Percentiles rank a stretch among this genome's conserved stretches.
Conservation (phyloP, 2,329 filamentous ascomycete genomes). For the Alternaria hordeiaustralica region DNA sequence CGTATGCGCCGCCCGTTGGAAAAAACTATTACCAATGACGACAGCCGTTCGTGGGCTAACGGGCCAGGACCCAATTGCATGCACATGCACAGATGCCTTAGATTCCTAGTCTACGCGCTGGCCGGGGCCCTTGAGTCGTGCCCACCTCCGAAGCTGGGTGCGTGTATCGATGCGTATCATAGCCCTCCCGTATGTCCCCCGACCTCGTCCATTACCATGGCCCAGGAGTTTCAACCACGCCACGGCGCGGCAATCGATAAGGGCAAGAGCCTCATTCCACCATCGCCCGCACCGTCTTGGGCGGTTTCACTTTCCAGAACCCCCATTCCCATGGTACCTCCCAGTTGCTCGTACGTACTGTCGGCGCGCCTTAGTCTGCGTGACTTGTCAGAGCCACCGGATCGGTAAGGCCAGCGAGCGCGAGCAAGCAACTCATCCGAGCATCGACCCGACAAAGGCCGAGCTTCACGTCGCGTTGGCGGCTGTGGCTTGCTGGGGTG, state of each 20-base stretch:
- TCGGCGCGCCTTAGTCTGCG: conserved; percentile 7
- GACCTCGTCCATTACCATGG: not conserved
- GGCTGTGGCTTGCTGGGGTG: conserved; percentile 30
- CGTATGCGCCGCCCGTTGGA: conserved; percentile 18
- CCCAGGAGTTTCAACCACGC: conserved; percentile 21
- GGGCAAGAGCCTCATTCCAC: conserved; percentile 19
- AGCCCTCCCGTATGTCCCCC: not conserved
- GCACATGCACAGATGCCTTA: conserved; percentile 21
- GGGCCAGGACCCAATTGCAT: conserved; percentile 24
- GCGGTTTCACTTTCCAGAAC: not conserved
- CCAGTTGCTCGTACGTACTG: conserved; percentile 8
- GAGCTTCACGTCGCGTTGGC: conserved; percentile 22
- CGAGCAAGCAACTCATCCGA: conserved; percentile 29
- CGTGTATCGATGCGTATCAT: conserved; percentile 1
- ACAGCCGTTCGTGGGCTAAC: conserved; percentile 22
- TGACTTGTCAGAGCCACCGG: conserved; percentile 17
- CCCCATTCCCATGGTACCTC: conserved; percentile 6
- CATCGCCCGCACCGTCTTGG: not conserved
- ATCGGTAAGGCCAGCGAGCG: conserved; percentile 15
- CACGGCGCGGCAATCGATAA: conserved; percentile 29
- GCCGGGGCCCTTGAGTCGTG: conserved; percentile 26
- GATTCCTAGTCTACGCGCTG: conserved; percentile 20
- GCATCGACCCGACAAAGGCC: conserved; percentile 25
- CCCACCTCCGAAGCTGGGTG: not conserved
- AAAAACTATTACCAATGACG: conserved; percentile 22